Base-by-base conservation (phyloP, 1,284 basidiomycete species). In the Sanghuangporus baumii region DNA sequence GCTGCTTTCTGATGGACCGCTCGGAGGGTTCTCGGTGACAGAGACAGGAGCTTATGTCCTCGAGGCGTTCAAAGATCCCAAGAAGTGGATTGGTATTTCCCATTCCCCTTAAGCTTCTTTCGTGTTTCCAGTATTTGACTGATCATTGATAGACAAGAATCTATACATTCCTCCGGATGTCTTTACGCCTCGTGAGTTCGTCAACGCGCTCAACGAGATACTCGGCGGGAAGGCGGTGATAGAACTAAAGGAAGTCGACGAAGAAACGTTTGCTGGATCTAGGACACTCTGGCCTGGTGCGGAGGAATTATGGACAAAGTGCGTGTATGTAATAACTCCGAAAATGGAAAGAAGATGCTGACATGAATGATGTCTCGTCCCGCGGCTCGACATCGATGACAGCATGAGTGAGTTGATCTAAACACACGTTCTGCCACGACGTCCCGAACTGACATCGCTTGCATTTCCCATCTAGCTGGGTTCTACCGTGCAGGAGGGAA, bases 51-150 rank as follows among this genome's bases (percentile, higher is more conserved):
- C 59, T 18, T 64, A 55, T 31, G 65, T 55, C 38, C 57, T 64
- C 23, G 62, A 51, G 11, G 65, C 62, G 23, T 66, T 67, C 56
- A 61, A 59, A 51, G 43, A 67, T 37, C 66, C 66, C 5, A 37
- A 65, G 34, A 46, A 62, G 26, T 67, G 65, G 65, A 55, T 66
- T 43, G 60, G 63, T 64, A 31, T 9, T 51, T 60, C 18, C 51
- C 9, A 11, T 37, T 12, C 6, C 16, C 26, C 26, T 31, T 31
- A 5, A 51, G 1, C n/a, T n/a, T n/a, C 6, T 41, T 23, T 7
- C 20, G 12, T 37, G 20, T 6, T 51, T 37, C 31, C 8, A n/a
- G 26, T 31, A 23, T 8, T 16, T 36, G n/a, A n/a, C n/a, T 40
- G n/a, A 41, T 58, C 2, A 12, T 2, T 31, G 2, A 54, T 31